These are phyloP conservation scores for Urtica urens DNA, from an alignment of 306 rosid species.

Conservation along the genomic window DNA sequence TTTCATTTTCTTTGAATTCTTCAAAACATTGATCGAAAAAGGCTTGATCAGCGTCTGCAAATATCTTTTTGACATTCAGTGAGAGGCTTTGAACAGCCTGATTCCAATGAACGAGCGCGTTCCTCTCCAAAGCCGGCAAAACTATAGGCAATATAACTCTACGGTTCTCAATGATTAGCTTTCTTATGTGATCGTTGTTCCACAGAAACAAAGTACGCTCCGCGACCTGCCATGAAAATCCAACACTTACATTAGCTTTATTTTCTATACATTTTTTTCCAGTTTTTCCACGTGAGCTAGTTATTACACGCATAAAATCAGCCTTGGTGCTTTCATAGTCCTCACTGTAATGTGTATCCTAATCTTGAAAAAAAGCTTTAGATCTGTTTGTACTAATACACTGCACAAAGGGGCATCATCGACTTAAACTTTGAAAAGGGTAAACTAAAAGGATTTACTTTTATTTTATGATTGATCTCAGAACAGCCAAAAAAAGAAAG, in stretches of 20 bases:
- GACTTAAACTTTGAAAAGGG: too few relatives aligned
- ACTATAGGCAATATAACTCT: conserved; percentile 46
- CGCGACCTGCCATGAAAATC: conserved; percentile 44
- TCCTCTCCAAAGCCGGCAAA: conserved; percentile 49
- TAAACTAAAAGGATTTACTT: too few relatives aligned
- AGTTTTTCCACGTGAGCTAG: too few relatives aligned
- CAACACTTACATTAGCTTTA: conserved; percentile 2
- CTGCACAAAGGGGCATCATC: too few relatives aligned
- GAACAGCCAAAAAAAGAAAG: too few relatives aligned
- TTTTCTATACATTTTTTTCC: too few relatives aligned
- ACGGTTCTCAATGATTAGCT: conserved; percentile 41
- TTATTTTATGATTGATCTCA: too few relatives aligned
- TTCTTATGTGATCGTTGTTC: conserved; percentile 62
- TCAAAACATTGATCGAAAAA: conserved; percentile 38
- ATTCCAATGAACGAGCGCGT: conserved; percentile 48
- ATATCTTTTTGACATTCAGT: conserved; percentile 47
- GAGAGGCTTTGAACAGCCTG: conserved; percentile 63
- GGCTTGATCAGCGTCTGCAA: conserved; percentile 42
- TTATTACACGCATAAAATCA: too few relatives aligned
- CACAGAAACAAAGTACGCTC: conserved; percentile 60
- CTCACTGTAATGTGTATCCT: too few relatives aligned
- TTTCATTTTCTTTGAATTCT: conserved; percentile 43
- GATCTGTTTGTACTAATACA: too few relatives aligned
- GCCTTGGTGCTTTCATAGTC: too few relatives aligned
- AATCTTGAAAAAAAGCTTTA: too few relatives aligned